phyloP scores from a whole-genome alignment of 805 yeast genomes.

The Metschnikowia proteae region DNA sequence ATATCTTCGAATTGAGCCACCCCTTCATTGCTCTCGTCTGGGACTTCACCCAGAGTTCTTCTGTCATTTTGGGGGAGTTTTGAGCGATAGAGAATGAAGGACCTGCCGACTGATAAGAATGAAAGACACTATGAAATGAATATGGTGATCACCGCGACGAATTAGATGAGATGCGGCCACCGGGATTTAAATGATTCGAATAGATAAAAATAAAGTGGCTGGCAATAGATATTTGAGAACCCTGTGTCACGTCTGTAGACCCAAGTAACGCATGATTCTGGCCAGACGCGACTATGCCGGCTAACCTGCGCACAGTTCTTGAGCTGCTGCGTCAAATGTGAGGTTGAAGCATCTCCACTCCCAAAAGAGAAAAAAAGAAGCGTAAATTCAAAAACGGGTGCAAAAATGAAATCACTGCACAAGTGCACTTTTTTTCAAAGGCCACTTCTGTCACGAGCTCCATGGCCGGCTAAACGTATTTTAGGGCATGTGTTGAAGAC shows the following conservation, averaged over 20 bases:
- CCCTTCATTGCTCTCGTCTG: conserved; percentile 49
- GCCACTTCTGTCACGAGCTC: too few relatives aligned
- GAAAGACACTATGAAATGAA: neutral
- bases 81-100: neutral
- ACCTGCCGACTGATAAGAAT: neutral
- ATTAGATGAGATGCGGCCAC: neutral
- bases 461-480: too few relatives aligned
- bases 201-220: too few relatives aligned
- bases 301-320: neutral
- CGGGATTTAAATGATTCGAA: too few relatives aligned
- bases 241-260: conserved; percentile 1
- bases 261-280: neutral
- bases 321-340: neutral
- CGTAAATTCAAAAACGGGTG: neutral
- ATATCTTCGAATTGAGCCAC: conserved; percentile 45
- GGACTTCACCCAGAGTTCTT: conserved; percentile 35
- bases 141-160: neutral
- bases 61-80: conserved; percentile 6
- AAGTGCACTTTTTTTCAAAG: too few relatives aligned
- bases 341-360: neutral
- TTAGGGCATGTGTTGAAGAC: neutral
- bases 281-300: conserved; percentile 1
- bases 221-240: neutral
- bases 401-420: too few relatives aligned
- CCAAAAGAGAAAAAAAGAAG: neutral